Base-by-base conservation (phyloP, 305 asterid genomes). In the Fraxinus dipetala region DNA sequence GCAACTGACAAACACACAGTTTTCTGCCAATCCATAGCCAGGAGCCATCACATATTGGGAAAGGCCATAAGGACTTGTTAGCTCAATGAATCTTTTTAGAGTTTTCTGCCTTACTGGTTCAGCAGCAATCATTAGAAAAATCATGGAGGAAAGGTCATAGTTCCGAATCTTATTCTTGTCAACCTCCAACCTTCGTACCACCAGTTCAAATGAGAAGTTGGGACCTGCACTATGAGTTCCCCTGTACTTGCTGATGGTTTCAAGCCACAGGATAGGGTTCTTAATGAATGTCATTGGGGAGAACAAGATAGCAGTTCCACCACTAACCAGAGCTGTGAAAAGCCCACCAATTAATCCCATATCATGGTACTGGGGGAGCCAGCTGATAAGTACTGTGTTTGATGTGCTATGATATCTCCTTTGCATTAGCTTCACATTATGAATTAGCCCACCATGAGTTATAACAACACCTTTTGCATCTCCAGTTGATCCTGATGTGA, bases 321-420 rank as follows among this genome's bases (percentile, higher is more conserved):
- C 98, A 72, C 94, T 91, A 6, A 92, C 97, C 85, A 93, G 76
- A 48, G 93, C 86, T 1, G 95, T 92, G 85, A 93, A 93, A 75
- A 93, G 90, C 67, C 98, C 98, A 1, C 98, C 98, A n/a, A 93
- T 93, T 70, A 93, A 82, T 51, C 98, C 98, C 98, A 93, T 93
- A 87, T 92, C 97, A 81, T 93, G 98, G 79, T 93, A 93, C 65
- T 93, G 97, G 2, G 97, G 98, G 81, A 93, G 95, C 97, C 98
- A 93, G 81, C 98, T 93, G 81, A 93, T 87, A 6, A 93, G 87
- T 6, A 93, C 94, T 16, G 98, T 93, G 81, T 83, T 90, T 24
- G 98, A 90, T 54, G 98, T 93, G 91, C 97, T 93, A 80, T 69
- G 88, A 85, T 92, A 93, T 79, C 88, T 87, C 83, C 81, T 89